A percentile compares a stretch with the other conserved stretches of the same genome.
phyloP scores from a whole-genome alignment of 1,284 basidiomycete species.

The Cystobasidium pallidum region DNA sequence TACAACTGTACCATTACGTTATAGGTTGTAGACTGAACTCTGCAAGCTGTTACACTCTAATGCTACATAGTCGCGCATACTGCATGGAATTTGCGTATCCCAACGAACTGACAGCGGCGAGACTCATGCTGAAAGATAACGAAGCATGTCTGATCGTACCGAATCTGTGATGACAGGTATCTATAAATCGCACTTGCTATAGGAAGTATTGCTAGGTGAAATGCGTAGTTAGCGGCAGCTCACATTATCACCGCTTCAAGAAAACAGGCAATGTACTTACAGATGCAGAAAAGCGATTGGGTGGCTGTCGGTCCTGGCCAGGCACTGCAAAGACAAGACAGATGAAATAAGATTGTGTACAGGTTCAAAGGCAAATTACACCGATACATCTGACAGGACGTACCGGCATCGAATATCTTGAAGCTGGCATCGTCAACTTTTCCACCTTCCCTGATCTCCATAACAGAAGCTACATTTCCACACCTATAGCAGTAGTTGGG shows the following conservation, averaged over 20 bases:
- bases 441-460: slow-evolving; percentile 52
- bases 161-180: background rate
- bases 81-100: background rate
- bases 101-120: background rate
- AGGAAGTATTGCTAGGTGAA: slow-evolving; percentile 44
- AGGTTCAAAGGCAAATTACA: too few species aligned
- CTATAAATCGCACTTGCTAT: background rate
- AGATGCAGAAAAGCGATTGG: slow-evolving; percentile 45
- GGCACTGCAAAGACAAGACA: slow-evolving; percentile 47
- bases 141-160: background rate
- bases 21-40: too few species aligned
- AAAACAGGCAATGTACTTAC: slow-evolving; percentile 25
- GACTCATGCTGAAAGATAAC: background rate
- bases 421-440: slow-evolving; percentile 55
- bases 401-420: slow-evolving; percentile 58
- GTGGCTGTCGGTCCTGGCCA: slow-evolving; percentile 44
- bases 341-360: too few species aligned
- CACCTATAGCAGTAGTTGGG: slow-evolving; percentile 93
- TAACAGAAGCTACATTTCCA: slow-evolving; percentile 56
- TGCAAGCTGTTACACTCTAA: background rate
- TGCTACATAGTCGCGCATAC: slow-evolving; percentile 3
- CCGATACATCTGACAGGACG: slow-evolving; percentile 30
- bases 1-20: too few species aligned
- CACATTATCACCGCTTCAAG: background rate
- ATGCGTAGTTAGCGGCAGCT: background rate